Evolutionary conservation across 805 yeast species (phyloP).

Genomic region (Lachancea cidri): DNA sequence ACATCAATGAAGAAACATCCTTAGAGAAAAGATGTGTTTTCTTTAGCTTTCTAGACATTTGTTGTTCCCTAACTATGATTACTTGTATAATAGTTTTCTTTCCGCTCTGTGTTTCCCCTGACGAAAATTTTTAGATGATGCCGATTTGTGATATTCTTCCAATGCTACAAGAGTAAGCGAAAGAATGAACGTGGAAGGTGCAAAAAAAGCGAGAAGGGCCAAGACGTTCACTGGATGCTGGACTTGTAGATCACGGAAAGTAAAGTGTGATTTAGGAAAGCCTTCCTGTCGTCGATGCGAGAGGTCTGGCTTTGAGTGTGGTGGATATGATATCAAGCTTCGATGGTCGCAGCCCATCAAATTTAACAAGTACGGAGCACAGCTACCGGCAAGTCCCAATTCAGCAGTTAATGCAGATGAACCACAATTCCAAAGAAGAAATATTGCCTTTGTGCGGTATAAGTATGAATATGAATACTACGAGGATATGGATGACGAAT

Average conservation of each 20-base stretch:
- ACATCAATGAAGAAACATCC: slow-evolving; percentile 54
- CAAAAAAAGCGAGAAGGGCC: slow-evolving; percentile 34
- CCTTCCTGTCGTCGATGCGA: slow-evolving; percentile 72
- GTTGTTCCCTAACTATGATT: not conserved
- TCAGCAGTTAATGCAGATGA: slow-evolving; percentile 25
- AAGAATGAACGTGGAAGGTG: not conserved
- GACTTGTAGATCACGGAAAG: slow-evolving; percentile 76
- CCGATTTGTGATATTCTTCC: not conserved
- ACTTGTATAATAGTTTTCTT: not conserved
- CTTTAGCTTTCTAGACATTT: slow-evolving; percentile 36
- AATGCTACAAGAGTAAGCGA: not conserved
- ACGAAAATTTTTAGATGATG: not conserved
- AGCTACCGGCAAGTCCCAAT: slow-evolving; percentile 12
- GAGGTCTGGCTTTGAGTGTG: slow-evolving; percentile 63
- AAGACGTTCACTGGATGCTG: slow-evolving; percentile 87
- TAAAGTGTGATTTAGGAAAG: slow-evolving; percentile 68
- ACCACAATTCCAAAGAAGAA: slow-evolving; percentile 62
- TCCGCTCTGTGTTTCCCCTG: slow-evolving; percentile 1
- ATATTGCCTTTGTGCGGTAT: slow-evolving; percentile 70
- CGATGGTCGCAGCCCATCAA: slow-evolving; percentile 62
- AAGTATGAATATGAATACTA: slow-evolving; percentile 64
- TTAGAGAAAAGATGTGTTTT: slow-evolving; percentile 42
- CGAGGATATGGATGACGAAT: slow-evolving; percentile 75
- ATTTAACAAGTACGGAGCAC: slow-evolving; percentile 43
- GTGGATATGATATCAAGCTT: slow-evolving; percentile 77